These are phyloP conservation scores for Aegilops longissima DNA, from an alignment of 176 grass and related monocot genomes.

Conservation along the genomic window DNA sequence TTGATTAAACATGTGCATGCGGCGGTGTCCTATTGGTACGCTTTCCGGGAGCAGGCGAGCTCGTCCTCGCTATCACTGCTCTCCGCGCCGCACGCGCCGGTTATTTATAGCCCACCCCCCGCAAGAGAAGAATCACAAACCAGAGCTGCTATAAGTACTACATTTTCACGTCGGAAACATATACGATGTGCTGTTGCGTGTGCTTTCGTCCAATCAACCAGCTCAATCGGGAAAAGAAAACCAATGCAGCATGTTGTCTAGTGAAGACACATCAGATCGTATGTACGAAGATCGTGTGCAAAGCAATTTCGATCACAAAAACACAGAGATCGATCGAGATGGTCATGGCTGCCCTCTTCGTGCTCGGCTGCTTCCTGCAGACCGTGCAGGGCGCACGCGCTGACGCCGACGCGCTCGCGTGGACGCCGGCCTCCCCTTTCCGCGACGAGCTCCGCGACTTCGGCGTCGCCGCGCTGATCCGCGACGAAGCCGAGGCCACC, in stretches of 20 bases:
- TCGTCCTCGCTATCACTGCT: too few species aligned
- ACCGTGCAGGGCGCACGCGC: background rate
- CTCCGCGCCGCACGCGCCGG: background rate
- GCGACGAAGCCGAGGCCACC: conserved; percentile 22
- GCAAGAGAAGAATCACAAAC: background rate
- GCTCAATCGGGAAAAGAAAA: too few species aligned
- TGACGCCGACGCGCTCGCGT: background rate
- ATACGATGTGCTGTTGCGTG: too few species aligned
- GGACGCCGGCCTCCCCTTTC: background rate
- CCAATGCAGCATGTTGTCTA: too few species aligned
- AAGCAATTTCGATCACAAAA: background rate
- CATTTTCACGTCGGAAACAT: too few species aligned
- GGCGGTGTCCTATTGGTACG: too few species aligned
- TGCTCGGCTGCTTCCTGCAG: background rate
- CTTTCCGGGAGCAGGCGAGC: too few species aligned
- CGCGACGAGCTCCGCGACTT: conserved; percentile 24
- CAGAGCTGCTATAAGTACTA: too few species aligned
- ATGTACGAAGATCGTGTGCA: too few species aligned
- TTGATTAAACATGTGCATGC: too few species aligned
- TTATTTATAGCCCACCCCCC: background rate
- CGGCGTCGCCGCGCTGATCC: conserved; percentile 4
- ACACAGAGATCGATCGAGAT: background rate
- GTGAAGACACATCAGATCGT: too few species aligned
- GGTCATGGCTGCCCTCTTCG: background rate
- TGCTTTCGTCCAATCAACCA: too few species aligned